These are phyloP conservation scores for Macrolepiota fuliginosa DNA, from an alignment of 768 basidiomycete genomes.

Conservation along the genomic window DNA sequence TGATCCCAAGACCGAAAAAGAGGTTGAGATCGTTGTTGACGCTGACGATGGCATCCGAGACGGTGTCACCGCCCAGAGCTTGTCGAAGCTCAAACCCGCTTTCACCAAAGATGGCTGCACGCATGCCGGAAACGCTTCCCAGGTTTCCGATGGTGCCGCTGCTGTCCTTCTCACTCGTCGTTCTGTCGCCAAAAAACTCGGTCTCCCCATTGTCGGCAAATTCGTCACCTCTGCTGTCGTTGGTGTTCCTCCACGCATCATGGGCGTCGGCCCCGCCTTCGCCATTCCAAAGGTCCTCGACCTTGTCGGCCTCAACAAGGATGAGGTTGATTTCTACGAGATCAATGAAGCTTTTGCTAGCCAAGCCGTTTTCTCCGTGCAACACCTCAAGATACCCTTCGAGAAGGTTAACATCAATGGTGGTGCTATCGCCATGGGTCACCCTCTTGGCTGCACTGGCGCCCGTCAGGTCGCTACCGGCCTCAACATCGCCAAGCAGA, in stretches of 20 bases:
- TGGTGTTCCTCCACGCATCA: slow-evolving; percentile 84
- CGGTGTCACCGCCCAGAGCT: slow-evolving; percentile 75
- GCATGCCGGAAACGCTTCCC: slow-evolving; percentile 83
- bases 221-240: slow-evolving; percentile 67
- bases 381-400: slow-evolving; percentile 66
- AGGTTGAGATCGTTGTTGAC: slow-evolving; percentile 67
- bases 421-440: slow-evolving; percentile 88
- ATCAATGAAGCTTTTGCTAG: slow-evolving; percentile 92
- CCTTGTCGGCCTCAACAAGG: slow-evolving; percentile 57
- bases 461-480: slow-evolving; percentile 88
- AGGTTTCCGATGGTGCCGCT: slow-evolving; percentile 91
- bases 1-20: slow-evolving; percentile 74
- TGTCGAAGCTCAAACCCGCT: slow-evolving; percentile 83
- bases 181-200: slow-evolving; percentile 75
- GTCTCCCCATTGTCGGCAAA: slow-evolving; percentile 86
- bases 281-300: slow-evolving; percentile 79
- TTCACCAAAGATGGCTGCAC: slow-evolving; percentile 76
- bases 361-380: slow-evolving; percentile 72
- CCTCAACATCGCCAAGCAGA: slow-evolving; percentile 76
- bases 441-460: slow-evolving; percentile 86
- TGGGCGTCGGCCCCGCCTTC: slow-evolving; percentile 90
- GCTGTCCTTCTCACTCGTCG: slow-evolving; percentile 84
- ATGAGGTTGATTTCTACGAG: slow-evolving; percentile 88
- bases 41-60: slow-evolving; percentile 84
- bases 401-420: slow-evolving; percentile 86